Evolutionary conservation across 352 stramenopile genomes (phyloP).

Genomic region (Phytophthora colocasiae): DNA sequence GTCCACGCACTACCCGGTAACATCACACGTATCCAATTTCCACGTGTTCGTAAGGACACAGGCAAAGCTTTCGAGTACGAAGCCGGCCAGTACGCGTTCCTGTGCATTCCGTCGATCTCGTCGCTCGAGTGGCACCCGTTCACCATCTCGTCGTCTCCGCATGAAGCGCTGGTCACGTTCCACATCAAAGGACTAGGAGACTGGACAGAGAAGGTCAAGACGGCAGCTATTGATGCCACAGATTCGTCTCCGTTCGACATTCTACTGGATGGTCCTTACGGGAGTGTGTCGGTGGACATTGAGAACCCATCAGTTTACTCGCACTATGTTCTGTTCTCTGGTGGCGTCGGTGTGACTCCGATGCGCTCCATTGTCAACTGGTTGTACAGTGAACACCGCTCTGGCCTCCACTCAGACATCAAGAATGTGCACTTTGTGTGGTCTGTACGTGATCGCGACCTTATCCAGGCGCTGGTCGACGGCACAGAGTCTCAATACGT

Average conservation of each 20-base stretch:
- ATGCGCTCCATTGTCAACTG: constrained; percentile 44
- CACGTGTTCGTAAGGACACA: constrained; percentile 38
- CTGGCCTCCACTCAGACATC: constrained; percentile 21
- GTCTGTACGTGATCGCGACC: constrained; percentile 39
- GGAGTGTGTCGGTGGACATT: constrained; percentile 43
- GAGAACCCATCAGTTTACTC: constrained; percentile 43
- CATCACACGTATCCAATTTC: constrained; percentile 47
- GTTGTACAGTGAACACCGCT: constrained; percentile 32
- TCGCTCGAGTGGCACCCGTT: constrained; percentile 86
- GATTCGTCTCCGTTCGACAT: constrained; percentile 25
- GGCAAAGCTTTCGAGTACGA: constrained; percentile 40
- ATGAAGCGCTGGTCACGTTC: constrained; percentile 59
- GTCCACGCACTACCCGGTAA: constrained; percentile 18
- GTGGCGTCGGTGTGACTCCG: constrained; percentile 53
- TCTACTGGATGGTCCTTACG: constrained; percentile 48
- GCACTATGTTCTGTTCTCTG: constrained; percentile 49
- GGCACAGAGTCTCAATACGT: not conserved
- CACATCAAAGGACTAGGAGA: constrained; percentile 60
- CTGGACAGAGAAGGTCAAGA: constrained; percentile 54
- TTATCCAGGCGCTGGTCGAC: constrained; percentile 30
- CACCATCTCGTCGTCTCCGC: constrained; percentile 72
- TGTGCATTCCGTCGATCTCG: constrained; percentile 73
- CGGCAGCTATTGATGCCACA: not conserved
- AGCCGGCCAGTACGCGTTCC: constrained; percentile 71
- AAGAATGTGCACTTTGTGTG: constrained; percentile 50